These are phyloP conservation scores for Musa schizocarpa DNA, from an alignment of 176 grass and related monocot genomes.

Conservation along the genomic window DNA sequence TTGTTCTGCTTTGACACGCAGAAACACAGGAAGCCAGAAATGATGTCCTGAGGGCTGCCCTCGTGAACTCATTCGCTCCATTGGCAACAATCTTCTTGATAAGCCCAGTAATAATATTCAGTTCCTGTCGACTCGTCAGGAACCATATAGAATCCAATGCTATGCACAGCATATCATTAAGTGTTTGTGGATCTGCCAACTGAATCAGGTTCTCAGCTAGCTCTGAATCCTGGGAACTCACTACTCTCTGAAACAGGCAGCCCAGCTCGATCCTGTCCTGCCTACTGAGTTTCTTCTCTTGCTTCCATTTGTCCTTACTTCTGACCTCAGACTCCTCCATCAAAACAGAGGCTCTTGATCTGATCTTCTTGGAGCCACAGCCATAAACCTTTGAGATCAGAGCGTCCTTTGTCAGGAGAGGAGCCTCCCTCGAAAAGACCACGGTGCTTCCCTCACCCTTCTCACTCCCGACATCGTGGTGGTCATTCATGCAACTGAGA, in stretches of 20 bases:
- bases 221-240: constrained; percentile 61
- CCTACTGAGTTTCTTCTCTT: constrained; percentile 63
- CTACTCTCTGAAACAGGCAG: constrained; percentile 54
- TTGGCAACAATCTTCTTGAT: constrained; percentile 67
- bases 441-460: constrained; percentile 37
- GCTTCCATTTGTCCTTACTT: constrained; percentile 32
- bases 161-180: constrained; percentile 80
- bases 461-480: constrained; percentile 7
- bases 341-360: constrained; percentile 52
- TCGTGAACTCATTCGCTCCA: constrained; percentile 77
- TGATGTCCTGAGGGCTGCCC: constrained; percentile 68
- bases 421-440: constrained; percentile 37
- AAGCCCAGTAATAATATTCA: constrained; percentile 47
- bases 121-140: constrained; percentile 54
- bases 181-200: constrained; percentile 54
- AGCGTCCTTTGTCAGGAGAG: constrained; percentile 38
- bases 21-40: constrained; percentile 92
- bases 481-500: background rate
- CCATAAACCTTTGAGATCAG: constrained; percentile 21
- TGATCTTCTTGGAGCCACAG: constrained; percentile 28
- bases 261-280: constrained; percentile 70
- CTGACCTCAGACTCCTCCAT: constrained; percentile 38
- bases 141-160: constrained; percentile 92
- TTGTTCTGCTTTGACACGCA: constrained; percentile 56
- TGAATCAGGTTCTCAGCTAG: constrained; percentile 41